Conservation (phyloP, 75 land plant species). For the Selaginella moellendorffii region DNA sequence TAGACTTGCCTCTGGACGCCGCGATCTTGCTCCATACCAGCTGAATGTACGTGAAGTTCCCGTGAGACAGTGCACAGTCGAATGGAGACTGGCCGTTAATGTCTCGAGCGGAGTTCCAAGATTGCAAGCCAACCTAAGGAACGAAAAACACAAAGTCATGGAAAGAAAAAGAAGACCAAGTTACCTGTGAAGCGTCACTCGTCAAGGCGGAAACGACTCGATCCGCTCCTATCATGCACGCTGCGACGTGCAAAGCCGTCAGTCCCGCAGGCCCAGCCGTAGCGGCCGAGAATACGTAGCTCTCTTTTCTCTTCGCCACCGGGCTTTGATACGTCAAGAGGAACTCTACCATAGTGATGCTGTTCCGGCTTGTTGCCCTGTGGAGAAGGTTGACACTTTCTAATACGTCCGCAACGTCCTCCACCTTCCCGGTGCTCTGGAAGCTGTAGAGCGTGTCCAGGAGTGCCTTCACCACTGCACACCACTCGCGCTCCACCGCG, state of each 20-base stretch:
- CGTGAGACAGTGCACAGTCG: slow-evolving; percentile 43
- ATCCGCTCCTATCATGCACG: slow-evolving; percentile 45
- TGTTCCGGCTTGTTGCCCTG: slow-evolving; percentile 52
- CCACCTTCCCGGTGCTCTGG: slow-evolving; percentile 13
- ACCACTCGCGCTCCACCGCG: slow-evolving; percentile 62
- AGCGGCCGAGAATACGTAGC: slow-evolving; percentile 51
- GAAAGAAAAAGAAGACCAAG: slow-evolving; percentile 26
- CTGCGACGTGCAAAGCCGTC: slow-evolving; percentile 90
- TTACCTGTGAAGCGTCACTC: slow-evolving; percentile 55
- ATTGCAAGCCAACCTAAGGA: slow-evolving; percentile 47
- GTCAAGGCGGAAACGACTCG: slow-evolving; percentile 62
- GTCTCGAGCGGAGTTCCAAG: slow-evolving; percentile 52
- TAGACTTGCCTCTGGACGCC: slow-evolving; percentile 4
- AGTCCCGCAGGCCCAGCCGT: slow-evolving; percentile 46
- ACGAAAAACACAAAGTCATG: slow-evolving; percentile 11
- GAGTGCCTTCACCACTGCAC: slow-evolving; percentile 65
- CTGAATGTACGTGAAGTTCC: slow-evolving; percentile 18
- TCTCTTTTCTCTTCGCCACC: slow-evolving; percentile 4
- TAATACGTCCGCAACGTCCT: slow-evolving; percentile 14
- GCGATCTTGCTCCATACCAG: slow-evolving; percentile 16
- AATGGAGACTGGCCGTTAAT: slow-evolving; percentile 44
- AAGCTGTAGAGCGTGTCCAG: slow-evolving; percentile 34
- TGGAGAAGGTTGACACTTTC: slow-evolving; percentile 35
- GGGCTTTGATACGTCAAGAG: slow-evolving; percentile 34
- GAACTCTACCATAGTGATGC: slow-evolving; percentile 49